Percentiles rank a stretch among this genome's conserved stretches.
Evolutionary conservation across 192 early-diverging fungal genomes (phyloP).

Genomic region (Coemansia sp.): DNA sequence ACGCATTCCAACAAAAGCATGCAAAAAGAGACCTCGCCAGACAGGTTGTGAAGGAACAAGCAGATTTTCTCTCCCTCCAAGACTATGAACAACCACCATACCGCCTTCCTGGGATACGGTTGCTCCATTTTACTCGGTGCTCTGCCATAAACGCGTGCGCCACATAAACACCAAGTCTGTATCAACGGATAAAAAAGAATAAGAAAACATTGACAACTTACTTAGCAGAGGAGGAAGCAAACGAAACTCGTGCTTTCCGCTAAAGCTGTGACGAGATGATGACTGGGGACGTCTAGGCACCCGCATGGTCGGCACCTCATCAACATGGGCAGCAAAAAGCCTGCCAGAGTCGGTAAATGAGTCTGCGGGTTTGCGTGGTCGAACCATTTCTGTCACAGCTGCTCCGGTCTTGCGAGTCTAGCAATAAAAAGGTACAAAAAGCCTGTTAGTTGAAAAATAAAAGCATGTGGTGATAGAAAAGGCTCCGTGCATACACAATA

Average conservation of each 20-base stretch:
- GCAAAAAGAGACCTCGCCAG: background rate
- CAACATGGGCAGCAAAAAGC: conserved; percentile 43
- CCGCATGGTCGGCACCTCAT: conserved; percentile 45
- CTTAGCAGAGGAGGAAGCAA: conserved; percentile 45
- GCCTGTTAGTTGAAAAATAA: conserved; percentile 5
- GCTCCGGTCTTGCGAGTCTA: conserved; percentile 46
- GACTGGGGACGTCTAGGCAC: conserved; percentile 50
- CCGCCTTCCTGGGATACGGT: background rate
- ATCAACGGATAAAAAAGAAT: background rate
- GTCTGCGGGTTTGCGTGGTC: conserved; percentile 48
- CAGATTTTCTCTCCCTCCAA: background rate
- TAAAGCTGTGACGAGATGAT: conserved; percentile 52
- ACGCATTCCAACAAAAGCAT: background rate
- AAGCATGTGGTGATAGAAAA: background rate
- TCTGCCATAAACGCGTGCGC: conserved; percentile 9
- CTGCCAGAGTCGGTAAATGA: conserved; percentile 38
- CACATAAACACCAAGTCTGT: conserved; percentile 17
- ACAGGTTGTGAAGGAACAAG: background rate
- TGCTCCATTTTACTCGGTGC: background rate
- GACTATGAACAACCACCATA: background rate
- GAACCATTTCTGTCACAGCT: conserved; percentile 38
- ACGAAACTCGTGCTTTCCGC: conserved; percentile 51
- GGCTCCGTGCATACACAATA: background rate
- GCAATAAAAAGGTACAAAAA: conserved; percentile 1
- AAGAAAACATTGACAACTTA: conserved; percentile 25